phyloP scores from a whole-genome alignment of 768 basidiomycete genomes.

The Lyophyllum shimeji region DNA sequence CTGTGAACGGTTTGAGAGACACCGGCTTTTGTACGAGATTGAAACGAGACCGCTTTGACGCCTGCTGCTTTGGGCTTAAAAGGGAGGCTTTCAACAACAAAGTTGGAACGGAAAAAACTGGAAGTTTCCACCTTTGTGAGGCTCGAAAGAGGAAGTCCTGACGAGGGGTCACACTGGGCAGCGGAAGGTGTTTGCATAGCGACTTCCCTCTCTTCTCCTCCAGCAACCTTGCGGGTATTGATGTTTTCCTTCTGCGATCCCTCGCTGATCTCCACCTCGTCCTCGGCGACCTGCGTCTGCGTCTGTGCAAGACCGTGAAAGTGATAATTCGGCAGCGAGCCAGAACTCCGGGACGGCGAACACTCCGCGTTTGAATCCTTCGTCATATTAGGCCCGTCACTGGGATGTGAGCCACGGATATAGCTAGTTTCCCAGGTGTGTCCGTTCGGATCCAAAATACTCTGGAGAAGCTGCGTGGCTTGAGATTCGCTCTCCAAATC shows the following conservation, averaged over 20 bases:
- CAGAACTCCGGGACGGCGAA: slow-evolving; percentile 32
- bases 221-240: slow-evolving; percentile 10
- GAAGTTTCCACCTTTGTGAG: slow-evolving; percentile 23
- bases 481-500: slow-evolving; percentile 47
- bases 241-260: slow-evolving; percentile 59
- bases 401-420: slow-evolving; percentile 14
- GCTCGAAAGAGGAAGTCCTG: slow-evolving; percentile 20
- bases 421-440: slow-evolving; percentile 17
- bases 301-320: slow-evolving; percentile 62
- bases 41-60: slow-evolving; percentile 33
- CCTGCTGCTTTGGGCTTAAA: slow-evolving; percentile 23
- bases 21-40: slow-evolving; percentile 20
- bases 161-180: slow-evolving; percentile 24
- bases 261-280: slow-evolving; percentile 31
- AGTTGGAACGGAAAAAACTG: slow-evolving; percentile 17
- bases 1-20: slow-evolving; percentile 14
- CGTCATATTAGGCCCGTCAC: slow-evolving; percentile 22
- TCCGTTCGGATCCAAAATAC: slow-evolving; percentile 35
- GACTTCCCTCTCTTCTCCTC: not conserved
- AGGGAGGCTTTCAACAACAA: slow-evolving; percentile 8
- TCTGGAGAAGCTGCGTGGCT: slow-evolving; percentile 50
- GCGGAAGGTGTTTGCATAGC: slow-evolving; percentile 13
- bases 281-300: slow-evolving; percentile 41
- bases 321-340: slow-evolving; percentile 48
- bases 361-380: slow-evolving; percentile 42